Percentiles rank a stretch among this genome's conserved stretches.
phyloP scores from a whole-genome alignment of 768 basidiomycete genomes.

The Psilocybe cubensis region DNA sequence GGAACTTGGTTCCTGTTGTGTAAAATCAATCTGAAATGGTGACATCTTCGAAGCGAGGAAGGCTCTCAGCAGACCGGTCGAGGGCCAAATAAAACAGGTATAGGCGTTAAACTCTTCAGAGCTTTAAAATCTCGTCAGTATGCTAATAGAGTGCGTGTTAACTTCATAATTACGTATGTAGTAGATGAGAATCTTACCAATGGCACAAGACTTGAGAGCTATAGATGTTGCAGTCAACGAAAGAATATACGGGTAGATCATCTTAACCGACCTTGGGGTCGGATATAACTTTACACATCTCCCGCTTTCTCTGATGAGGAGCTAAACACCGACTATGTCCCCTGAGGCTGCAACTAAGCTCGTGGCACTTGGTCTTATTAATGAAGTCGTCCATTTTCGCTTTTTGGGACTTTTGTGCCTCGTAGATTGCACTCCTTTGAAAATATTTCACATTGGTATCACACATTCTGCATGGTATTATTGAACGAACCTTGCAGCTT shows the following conservation, averaged over 20 bases:
- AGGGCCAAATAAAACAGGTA: no score
- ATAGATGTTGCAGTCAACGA: neutral
- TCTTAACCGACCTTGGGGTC: neutral
- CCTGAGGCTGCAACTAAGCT: neutral
- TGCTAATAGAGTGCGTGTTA: neutral
- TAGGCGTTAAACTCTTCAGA: no score
- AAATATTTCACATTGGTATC: neutral
- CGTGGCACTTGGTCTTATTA: neutral
- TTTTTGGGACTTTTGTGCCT: neutral
- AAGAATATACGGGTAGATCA: neutral
- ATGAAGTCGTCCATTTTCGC: neutral
- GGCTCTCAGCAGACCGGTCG: no score
- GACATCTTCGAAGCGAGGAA: no score
- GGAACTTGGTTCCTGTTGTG: no score
- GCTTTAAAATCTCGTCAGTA: no score
- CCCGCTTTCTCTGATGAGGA: neutral
- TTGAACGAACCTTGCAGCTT: neutral
- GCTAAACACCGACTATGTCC: neutral
- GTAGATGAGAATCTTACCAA: neutral
- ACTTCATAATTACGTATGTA: neutral
- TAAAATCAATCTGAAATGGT: no score
- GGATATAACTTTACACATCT: neutral
- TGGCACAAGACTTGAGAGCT: neutral
- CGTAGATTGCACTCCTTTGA: neutral
- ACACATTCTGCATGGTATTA: neutral